Percentiles rank a stretch among this genome's conserved stretches.
Evolutionary conservation across 2,329 filamentous ascomycete species (phyloP).

Genomic region (Chaetomiaceae sp.): DNA sequence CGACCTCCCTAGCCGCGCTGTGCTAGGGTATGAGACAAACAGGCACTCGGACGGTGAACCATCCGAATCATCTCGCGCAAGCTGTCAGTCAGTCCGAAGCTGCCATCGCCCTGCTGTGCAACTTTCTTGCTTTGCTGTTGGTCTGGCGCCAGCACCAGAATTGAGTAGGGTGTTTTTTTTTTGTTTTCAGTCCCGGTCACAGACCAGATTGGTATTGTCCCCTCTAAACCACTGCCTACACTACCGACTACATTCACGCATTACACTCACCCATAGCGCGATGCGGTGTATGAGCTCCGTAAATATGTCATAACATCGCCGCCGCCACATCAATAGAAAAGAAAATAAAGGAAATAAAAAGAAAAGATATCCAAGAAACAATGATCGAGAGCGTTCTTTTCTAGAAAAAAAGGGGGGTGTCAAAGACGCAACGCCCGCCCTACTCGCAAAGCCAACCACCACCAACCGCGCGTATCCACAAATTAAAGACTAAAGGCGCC

Average conservation of each 20-base stretch:
- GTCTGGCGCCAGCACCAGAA: too few relatives aligned
- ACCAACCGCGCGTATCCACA: neutral
- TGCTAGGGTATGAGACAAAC: neutral
- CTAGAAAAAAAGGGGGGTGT: constrained; percentile 1
- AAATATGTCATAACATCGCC: constrained; percentile 14
- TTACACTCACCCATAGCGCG: constrained; percentile 4
- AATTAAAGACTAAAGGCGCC: constrained; percentile 6
- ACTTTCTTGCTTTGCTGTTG: too few relatives aligned
- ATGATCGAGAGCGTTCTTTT: constrained; percentile 7
- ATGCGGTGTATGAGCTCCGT: neutral
- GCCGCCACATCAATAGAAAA: neutral
- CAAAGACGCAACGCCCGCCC: constrained; percentile 1
- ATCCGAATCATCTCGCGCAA: neutral
- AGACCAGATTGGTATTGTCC: constrained; percentile 5
- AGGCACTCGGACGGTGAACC: neutral
- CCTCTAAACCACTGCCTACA: neutral
- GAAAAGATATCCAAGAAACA: constrained; percentile 2
- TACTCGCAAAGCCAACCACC: neutral
- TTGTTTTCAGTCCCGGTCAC: constrained; percentile 8
- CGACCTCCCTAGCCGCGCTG: neutral
- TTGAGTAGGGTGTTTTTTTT: neutral
- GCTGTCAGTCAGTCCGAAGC: neutral
- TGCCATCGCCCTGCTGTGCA: too few relatives aligned
- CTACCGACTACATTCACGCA: neutral
- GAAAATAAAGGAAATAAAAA: neutral